These are phyloP conservation scores for Clavispora phyllophila DNA, from an alignment of 805 yeast species.

Conservation along the genomic window DNA sequence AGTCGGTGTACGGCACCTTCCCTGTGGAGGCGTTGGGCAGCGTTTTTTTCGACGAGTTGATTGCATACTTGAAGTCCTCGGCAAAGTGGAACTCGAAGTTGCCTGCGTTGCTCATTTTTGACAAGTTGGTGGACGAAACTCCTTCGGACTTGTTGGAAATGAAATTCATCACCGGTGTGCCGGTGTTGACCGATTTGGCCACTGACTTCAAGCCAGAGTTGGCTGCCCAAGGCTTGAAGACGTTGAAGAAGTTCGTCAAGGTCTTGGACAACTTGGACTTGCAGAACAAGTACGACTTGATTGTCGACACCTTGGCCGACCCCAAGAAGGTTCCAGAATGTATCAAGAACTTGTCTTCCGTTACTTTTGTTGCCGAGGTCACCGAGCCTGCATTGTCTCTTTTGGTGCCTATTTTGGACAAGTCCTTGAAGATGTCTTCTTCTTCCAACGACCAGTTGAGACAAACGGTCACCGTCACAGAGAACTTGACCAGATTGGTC, in stretches of 20 bases:
- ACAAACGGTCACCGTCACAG: conserved; percentile 93
- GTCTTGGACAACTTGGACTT: conserved; percentile 91
- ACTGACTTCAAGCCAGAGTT: conserved; percentile 97
- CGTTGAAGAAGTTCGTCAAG: conserved; percentile 66
- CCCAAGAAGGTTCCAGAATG: conserved; percentile 86
- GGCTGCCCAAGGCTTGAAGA: conserved; percentile 74
- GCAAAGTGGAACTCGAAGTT: conserved; percentile 93
- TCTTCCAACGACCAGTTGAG: conserved; percentile 94
- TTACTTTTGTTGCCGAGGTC: conserved; percentile 97
- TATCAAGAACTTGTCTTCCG: conserved; percentile 83
- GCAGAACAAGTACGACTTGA: conserved; percentile 73
- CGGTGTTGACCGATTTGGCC: conserved; percentile 80
- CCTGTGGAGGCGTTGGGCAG: conserved; percentile 76
- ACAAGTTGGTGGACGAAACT: conserved; percentile 68
- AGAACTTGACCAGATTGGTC: conserved; percentile 90
- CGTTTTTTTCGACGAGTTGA: conserved; percentile 56
- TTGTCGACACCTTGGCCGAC: conserved; percentile 84
- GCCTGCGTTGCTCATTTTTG: conserved; percentile 70
- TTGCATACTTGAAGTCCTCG: conserved; percentile 64
- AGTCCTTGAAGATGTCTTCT: conserved; percentile 80
- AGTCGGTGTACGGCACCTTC: conserved; percentile 61
- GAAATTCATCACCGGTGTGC: conserved; percentile 73
- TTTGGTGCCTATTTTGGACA: conserved; percentile 86
- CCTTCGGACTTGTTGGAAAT: conserved; percentile 83
- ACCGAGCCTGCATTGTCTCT: conserved; percentile 92